Evolutionary conservation across 805 yeast species (phyloP).

Genomic region (Metschnikowia corniflorae): DNA sequence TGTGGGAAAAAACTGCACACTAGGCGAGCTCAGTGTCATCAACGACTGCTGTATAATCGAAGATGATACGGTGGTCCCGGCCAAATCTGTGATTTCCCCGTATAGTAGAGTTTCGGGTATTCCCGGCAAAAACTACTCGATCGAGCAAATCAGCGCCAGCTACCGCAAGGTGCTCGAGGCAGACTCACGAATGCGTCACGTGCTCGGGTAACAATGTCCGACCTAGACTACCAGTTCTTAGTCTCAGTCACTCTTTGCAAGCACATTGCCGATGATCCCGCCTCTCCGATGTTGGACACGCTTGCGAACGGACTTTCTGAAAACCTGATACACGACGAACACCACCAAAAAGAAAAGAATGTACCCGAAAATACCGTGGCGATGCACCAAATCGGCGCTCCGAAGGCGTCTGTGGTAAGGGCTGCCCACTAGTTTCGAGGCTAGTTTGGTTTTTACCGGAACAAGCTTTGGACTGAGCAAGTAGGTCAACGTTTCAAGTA

Average conservation of each 20-base stretch:
- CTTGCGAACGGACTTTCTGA: slow-evolving; percentile 2
- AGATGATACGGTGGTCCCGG: slow-evolving; percentile 40
- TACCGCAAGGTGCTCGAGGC: slow-evolving; percentile 35
- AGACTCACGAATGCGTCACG: slow-evolving; percentile 27
- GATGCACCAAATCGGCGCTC: slow-evolving; percentile 44
- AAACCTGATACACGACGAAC: slow-evolving; percentile 4
- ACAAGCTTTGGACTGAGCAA: slow-evolving; percentile 34
- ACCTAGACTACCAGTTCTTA: background rate
- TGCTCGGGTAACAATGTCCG: slow-evolving; percentile 4
- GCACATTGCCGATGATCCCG: slow-evolving; percentile 14
- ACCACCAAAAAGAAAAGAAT: slow-evolving; percentile 13
- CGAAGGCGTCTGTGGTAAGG: slow-evolving; percentile 39
- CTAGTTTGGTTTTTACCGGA: slow-evolving; percentile 11
- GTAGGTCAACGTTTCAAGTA: slow-evolving; percentile 36
- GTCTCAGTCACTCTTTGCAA: slow-evolving; percentile 13
- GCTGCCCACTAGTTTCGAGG: slow-evolving; percentile 36
- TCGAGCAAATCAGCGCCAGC: slow-evolving; percentile 27
- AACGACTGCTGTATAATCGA: slow-evolving; percentile 52
- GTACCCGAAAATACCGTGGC: slow-evolving; percentile 45
- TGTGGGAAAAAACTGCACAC: slow-evolving; percentile 39
- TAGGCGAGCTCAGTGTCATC: slow-evolving; percentile 37
- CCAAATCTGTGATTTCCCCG: slow-evolving; percentile 47
- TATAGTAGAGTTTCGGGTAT: slow-evolving; percentile 43
- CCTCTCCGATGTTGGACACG: slow-evolving; percentile 3
- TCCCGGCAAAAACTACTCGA: slow-evolving; percentile 31